Evolutionary conservation across 768 basidiomycete genomes (phyloP), one percentile per base, ranked within the genome.

Genomic region (Hygrophorus russula): DNA sequence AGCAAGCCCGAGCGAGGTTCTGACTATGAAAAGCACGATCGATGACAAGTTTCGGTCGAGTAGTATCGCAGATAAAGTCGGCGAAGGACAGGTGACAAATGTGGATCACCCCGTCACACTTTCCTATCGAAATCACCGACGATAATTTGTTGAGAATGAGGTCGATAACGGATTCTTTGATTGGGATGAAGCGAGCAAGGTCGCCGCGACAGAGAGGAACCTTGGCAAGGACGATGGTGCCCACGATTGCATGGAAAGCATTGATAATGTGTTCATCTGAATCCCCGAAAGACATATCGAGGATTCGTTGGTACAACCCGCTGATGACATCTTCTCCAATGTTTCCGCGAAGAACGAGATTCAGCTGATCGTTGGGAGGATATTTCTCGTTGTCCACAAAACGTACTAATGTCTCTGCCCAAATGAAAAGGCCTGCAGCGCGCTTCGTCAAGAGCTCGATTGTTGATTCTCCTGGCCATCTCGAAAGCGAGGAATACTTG

Each of bases 371-470:
- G n/a, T 39, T 8, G 9, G 38, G 38, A 39, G 20, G 20, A n/a
- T 18, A 15, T 20, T 47, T 32, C 12, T 17, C 30, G n/a, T 45
- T 42, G 15, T 41, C 45, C 19, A 47, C 4, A 20, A 47, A 47
- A 15, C 29, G 17, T 10, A 38, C 17, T 1, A 42, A 31, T 11
- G 45, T 46, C 28, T 40, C 38, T 11, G 39, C 42, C 36, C 18
- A 47, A 47, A 36, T 44, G 27, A 43, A 46, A 24, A 50, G 19
- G 7, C 46, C 44, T 12, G 41, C 32, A 41, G 44, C 42, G 41
- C 51, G 47, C 6, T 44, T 36, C 8, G 55, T 46, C 19, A 56
- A 30, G 9, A 41, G 11, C 18, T 44, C 30, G 13, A 51, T 40
- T 24, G 11, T 28, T 4, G 34, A 2, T 7, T n/a, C 14, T 9